Percentiles rank a stretch among this genome's conserved stretches.
Conservation (phyloP, 148 eudicot genomes). For the Polygonum maritimum region DNA sequence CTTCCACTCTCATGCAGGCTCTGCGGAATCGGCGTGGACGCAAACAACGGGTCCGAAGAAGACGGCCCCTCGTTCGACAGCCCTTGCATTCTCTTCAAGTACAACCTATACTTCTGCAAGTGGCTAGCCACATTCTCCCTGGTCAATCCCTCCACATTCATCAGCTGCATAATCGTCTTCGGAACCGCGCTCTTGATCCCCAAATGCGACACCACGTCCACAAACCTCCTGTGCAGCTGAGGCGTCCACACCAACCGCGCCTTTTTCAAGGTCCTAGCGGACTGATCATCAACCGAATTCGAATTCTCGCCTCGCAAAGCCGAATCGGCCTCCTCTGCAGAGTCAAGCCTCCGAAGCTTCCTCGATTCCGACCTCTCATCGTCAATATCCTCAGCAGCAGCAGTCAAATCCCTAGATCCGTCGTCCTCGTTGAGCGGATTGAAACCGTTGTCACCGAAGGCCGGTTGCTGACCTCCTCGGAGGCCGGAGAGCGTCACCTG, state of each 20-base stretch:
- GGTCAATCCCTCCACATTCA: constrained; percentile 91
- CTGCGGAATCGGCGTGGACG: constrained; percentile 8
- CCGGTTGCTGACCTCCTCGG: constrained; percentile 16
- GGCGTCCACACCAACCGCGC: constrained; percentile 91
- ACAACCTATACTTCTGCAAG: constrained; percentile 84
- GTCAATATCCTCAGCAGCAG: constrained; percentile 13
- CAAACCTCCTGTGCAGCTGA: constrained; percentile 84
- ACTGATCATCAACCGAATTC: constrained; percentile 15
- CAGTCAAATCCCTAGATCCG: not conserved
- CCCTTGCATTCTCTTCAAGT: constrained; percentile 82
- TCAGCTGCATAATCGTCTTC: constrained; percentile 92
- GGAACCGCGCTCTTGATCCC: constrained; percentile 90
- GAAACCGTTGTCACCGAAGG: constrained; percentile 13
- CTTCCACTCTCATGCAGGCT: constrained; percentile 4
- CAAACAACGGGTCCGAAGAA: constrained; percentile 5
- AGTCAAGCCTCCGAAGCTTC: constrained; percentile 23
- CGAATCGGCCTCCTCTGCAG: constrained; percentile 16
- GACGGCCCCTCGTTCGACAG: constrained; percentile 11
- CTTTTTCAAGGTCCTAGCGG: constrained; percentile 36
- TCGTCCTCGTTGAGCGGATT: constrained; percentile 15
- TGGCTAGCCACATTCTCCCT: constrained; percentile 93
- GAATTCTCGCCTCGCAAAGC: constrained; percentile 14
- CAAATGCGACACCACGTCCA: constrained; percentile 72
- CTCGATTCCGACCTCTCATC: constrained; percentile 31
- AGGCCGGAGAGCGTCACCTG: constrained; percentile 32